Evolutionary conservation across 2,329 filamentous ascomycete genomes (phyloP).

Genomic region (Trichoderma hamatum): DNA sequence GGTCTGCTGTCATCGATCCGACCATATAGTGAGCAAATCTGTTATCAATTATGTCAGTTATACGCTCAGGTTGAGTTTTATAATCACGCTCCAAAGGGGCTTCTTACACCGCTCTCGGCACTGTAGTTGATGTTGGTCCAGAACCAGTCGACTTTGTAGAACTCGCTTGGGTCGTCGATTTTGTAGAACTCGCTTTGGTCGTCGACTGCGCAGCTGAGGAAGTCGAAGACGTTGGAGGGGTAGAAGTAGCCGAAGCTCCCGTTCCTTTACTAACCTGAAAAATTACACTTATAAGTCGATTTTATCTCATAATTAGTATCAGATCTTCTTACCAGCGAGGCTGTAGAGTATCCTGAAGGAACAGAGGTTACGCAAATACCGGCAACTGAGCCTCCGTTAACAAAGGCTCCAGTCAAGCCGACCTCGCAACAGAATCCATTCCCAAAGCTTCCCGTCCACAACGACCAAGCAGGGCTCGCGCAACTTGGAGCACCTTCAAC

Average conservation of each 20-base stretch:
- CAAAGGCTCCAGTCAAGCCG: constrained; percentile 11
- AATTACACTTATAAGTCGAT: neutral
- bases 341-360: constrained; percentile 12
- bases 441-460: constrained; percentile 18
- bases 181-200: constrained; percentile 6
- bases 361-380: constrained; percentile 8
- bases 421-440: constrained; percentile 21
- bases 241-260: neutral
- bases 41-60: neutral
- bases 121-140: neutral
- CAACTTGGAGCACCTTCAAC: constrained; percentile 13
- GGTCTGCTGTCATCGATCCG: constrained; percentile 1
- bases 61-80: neutral
- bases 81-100: neutral
- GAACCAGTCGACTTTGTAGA: constrained; percentile 10
- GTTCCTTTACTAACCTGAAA: constrained; percentile 11
- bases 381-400: constrained; percentile 7
- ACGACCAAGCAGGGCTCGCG: constrained; percentile 10
- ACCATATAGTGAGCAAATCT: constrained; percentile 25
- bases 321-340: constrained; percentile 4
- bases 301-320: neutral
- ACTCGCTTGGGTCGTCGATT: neutral
- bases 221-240: neutral
- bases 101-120: constrained; percentile 18
- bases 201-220: neutral